Evolutionary conservation across 2,329 filamentous ascomycete genomes (phyloP).

Genomic region (Monilinia aucupariae): DNA sequence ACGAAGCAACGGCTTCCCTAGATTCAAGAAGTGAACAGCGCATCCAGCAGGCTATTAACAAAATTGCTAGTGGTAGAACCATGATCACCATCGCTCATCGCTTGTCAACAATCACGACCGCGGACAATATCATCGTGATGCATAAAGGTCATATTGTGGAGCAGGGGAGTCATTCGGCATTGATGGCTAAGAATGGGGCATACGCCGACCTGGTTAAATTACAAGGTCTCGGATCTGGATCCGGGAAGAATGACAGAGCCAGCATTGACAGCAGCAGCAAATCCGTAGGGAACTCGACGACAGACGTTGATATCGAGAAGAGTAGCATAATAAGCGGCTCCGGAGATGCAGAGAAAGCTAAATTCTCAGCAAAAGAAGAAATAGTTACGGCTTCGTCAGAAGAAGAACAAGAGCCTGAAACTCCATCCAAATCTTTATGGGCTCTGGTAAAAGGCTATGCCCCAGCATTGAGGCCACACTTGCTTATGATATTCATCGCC

Average conservation of each 20-base stretch:
- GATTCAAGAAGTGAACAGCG: conserved; percentile 87
- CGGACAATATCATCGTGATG: conserved; percentile 77
- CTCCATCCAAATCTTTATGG: conserved; percentile 21
- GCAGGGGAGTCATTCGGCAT: conserved; percentile 64
- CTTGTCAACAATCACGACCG: conserved; percentile 83
- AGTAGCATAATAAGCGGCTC: background rate
- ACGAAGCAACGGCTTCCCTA: conserved; percentile 58
- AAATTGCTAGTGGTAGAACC: conserved; percentile 74
- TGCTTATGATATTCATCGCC: conserved; percentile 33
- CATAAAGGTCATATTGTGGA: conserved; percentile 69
- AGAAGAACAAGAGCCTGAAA: conserved; percentile 19
- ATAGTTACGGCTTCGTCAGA: background rate
- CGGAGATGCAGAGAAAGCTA: background rate
- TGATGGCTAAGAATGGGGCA: conserved; percentile 58
- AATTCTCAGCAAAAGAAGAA: conserved; percentile 5
- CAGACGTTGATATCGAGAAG: conserved; percentile 18
- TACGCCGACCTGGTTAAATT: conserved; percentile 64
- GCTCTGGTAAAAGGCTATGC: conserved; percentile 18
- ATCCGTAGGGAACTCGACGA: conserved; percentile 16
- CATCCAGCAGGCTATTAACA: conserved; percentile 78
- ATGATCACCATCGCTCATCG: conserved; percentile 82
- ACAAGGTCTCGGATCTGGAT: conserved; percentile 36
- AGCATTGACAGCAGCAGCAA: conserved; percentile 16
- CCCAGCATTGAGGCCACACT: conserved; percentile 17
- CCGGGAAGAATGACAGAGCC: conserved; percentile 25